Evolutionary conservation across 2,329 filamentous ascomycete genomes (phyloP), one percentile per base, ranked within the genome.

Genomic region (Fusarium humuli): DNA sequence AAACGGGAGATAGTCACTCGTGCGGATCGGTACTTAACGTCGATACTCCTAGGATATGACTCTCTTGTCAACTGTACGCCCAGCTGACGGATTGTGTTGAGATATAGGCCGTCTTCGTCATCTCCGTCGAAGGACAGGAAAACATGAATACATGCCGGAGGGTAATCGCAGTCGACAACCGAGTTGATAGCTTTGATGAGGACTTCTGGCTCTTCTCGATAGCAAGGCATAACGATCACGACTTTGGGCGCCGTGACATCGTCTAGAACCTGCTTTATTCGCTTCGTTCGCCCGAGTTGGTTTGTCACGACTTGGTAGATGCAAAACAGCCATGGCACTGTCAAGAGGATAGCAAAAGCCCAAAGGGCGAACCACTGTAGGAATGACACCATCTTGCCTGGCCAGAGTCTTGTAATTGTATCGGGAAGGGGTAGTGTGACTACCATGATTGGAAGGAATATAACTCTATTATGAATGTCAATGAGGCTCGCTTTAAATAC

Each of bases 291-390:
- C 23, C 95, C 94, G 27, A 98, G 85, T 34, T 93, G 92, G 74
- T 96, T 92, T 11, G 93, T 97, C 60, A 97, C 92, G 7, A 98
- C 87, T 76, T 97, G 92, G 77, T 97, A 97, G 59, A 98, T 88
- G 79, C 94, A 98, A 77, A 98, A 92, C 6, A 97, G 86, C 94
- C 94, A 98, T 1, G 96, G 96, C 3, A 97, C 85, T 1, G 92
- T 94, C 61, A 99, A 83, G 12, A 98, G 88, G 69, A 89, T 88
- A 1, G 94, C 91, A 73, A 98, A 98, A 29, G 92, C 90, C 91
- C 93, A 98, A 79, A 98, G 98, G 6, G 94, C 94, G 77, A 98
- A 97, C 92, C 94, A 97, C 78, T 98, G 94, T 16, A 98, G 85
- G 48, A 92, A 85, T 3, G 78, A 80, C 42, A 96, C 91, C 84